Evolutionary conservation across 2,329 filamentous ascomycete species (phyloP), one percentile per base, ranked within the genome.

Genomic region (Trichoderma arundinaceum): DNA sequence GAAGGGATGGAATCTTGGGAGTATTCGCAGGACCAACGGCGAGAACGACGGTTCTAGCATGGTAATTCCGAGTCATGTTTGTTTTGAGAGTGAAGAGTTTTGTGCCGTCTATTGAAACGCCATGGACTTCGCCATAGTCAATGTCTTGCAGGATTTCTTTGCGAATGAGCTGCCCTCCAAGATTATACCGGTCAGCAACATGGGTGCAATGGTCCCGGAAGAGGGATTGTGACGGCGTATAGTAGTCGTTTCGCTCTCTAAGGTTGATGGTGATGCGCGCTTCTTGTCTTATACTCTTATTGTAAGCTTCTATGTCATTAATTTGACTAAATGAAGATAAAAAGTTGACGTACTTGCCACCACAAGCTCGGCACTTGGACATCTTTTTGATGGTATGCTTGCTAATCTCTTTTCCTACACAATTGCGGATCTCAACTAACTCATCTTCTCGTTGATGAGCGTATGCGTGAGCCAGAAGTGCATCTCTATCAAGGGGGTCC

Each of bases 391-490:
- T 54, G 3, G 86, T 84, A 75, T 94, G 90, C 78, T 94, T 94
- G 79, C 90, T 93, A 65, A 93, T 76, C 72, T 93, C 91, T 72
- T 90, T 92, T 0, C 92, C 91, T 0, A 93, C 91, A 68, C 91
- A 92, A 2, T 89, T 88, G 0, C 83, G 79, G 54, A 94, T 89
- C 76, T 94, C 90, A 53, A 85, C 80, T 8, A 93, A 76, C 71
- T 94, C 90, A 6, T 78, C 76, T 66, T 87, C 83, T n/a, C 87
- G 78, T 0, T 83, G 83, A 17, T 84, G 80, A 65, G 85, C 82
- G 71, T 90, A 87, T 0, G 90, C 84, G 76, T 89, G 91, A 1
- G 87, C 88, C 22, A 94, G 78, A 71, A 94, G 78, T 0, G 88
- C 88, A 77, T 94, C 91, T 1, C 90, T 82, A 75, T 94, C 91